Percentiles rank a stretch among this genome's conserved stretches.
Evolutionary conservation across 2,329 filamentous ascomycete genomes (phyloP).

Genomic region (Calonectria leucothoes): DNA sequence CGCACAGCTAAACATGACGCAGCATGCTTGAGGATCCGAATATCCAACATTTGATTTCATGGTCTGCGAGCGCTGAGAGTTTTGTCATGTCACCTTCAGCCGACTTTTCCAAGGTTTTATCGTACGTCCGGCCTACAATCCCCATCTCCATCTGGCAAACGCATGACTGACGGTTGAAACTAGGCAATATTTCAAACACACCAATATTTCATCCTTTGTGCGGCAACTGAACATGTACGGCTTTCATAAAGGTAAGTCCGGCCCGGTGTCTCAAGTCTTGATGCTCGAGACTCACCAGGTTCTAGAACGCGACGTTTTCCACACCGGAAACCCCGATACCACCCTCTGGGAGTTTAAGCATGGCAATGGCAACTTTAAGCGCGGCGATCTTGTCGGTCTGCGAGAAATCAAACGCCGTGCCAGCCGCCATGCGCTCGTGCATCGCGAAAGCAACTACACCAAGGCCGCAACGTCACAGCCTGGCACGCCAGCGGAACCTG

Average conservation of each 20-base stretch:
- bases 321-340: conserved; percentile 92
- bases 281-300: conserved; percentile 7
- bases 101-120: conserved; percentile 97
- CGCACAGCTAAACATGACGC: conserved; percentile 41
- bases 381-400: conserved; percentile 89
- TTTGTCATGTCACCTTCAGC: conserved; percentile 99
- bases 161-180: conserved; percentile 17
- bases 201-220: conserved; percentile 98
- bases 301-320: conserved; percentile 96
- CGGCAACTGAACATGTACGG: conserved; percentile 99
- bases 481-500: conserved; percentile 85
- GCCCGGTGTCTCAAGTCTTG: conserved; percentile 19
- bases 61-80: conserved; percentile 93
- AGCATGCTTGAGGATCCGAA: conserved; percentile 97
- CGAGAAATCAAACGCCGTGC: conserved; percentile 96
- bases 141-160: background rate
- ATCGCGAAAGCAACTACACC: conserved; percentile 86
- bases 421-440: conserved; percentile 91
- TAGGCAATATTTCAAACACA: conserved; percentile 99
- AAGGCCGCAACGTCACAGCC: conserved; percentile 83
- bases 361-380: conserved; percentile 95
- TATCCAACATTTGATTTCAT: conserved; percentile 96
- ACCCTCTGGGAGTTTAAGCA: conserved; percentile 99
- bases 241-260: conserved; percentile 88
- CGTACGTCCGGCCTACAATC: conserved; percentile 70